Base-by-base conservation (phyloP, 2,329 filamentous ascomycete genomes). In the Colletotrichum simmondsii region DNA sequence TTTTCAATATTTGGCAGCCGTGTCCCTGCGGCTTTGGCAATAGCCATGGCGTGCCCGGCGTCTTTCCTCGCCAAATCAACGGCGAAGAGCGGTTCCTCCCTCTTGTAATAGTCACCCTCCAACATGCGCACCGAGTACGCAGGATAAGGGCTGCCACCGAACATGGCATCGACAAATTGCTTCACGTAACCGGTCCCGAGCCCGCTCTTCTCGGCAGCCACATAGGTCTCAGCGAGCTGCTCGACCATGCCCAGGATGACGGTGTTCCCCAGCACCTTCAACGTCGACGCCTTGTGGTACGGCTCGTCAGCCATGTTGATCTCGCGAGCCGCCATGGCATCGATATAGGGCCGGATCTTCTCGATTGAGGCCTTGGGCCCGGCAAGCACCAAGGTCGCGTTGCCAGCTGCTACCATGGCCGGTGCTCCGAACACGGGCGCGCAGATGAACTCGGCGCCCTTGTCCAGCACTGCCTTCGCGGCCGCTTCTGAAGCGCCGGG, bases 201-300 rank as follows among this genome's bases (percentile, higher is more conserved):
- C 0, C 95, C 95, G 0, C 89, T 88, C 82, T 95, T 96, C 82
- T 98, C 95, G 5, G 94, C 94, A 6, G 95, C 83, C 1, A 93
- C 90, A 79, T 96, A 89, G 6, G 92, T 93, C 84, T 97, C 94
- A 1, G 93, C 91, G 4, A 98, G 85, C 64, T 94, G 89, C 79
- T 95, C 92, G 28, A 95, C 89, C 89, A 95, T 95, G 84, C 94
- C 93, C 53, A 97, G 81, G 77, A 98, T 88, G 80, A 98, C 95
- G 0, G 93, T 94, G 82, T 98, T 98, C 70, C 95, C 95, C 11
- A 97, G 88, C 24, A 98, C 86, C 83, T 98, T 97, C 60, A 97
- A 86, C 58, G 91, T 88, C 2, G 91, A 89, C 5, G 95, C 92
- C 65, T 91, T 90, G 65, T 92, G 90, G 61, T 92, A 91, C 1